Percentiles rank a stretch among this genome's conserved stretches.
phyloP scores from a whole-genome alignment of 768 basidiomycete species.

The Boletus edulis region DNA sequence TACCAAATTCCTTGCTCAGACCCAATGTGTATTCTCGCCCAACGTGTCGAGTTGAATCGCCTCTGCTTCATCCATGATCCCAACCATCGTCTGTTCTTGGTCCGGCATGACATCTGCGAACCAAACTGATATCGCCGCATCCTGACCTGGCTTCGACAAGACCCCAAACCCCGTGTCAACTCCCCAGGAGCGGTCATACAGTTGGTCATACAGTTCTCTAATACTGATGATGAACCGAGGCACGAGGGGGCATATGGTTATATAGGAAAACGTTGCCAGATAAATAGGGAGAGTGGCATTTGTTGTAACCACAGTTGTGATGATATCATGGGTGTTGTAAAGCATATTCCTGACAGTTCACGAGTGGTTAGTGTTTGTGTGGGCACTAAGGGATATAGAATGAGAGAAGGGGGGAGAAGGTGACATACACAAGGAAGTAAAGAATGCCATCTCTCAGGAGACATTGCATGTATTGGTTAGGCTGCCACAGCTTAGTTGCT shows the following conservation, averaged over 20 bases:
- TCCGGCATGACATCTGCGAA: too few relatives aligned
- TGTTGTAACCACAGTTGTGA: not conserved
- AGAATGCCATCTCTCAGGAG: conserved; percentile 1
- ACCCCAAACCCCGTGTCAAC: conserved; percentile 7
- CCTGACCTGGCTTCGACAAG: too few relatives aligned
- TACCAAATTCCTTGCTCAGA: too few relatives aligned
- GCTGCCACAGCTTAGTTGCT: conserved; percentile 3
- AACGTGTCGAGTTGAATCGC: too few relatives aligned
- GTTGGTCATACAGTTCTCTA: not conserved
- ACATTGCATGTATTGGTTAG: conserved; percentile 1
- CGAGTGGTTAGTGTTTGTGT: too few relatives aligned
- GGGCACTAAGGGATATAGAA: too few relatives aligned
- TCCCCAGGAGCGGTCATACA: not conserved
- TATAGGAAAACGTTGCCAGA: not conserved
- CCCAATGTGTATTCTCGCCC: too few relatives aligned
- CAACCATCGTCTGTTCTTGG: too few relatives aligned
- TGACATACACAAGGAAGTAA: conserved; percentile 7
- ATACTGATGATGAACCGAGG: conserved; percentile 12
- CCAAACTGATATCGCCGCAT: too few relatives aligned
- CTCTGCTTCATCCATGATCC: too few relatives aligned
- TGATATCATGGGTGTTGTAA: not conserved
- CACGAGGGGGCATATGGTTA: not conserved
- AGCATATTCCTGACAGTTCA: not conserved
- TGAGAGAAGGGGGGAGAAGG: not conserved
- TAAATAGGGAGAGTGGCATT: not conserved